Percentiles rank a stretch among this genome's conserved stretches.
These are phyloP conservation scores for Mrakia gelida DNA, from an alignment of 768 basidiomycete species.

Conservation along the genomic window DNA sequence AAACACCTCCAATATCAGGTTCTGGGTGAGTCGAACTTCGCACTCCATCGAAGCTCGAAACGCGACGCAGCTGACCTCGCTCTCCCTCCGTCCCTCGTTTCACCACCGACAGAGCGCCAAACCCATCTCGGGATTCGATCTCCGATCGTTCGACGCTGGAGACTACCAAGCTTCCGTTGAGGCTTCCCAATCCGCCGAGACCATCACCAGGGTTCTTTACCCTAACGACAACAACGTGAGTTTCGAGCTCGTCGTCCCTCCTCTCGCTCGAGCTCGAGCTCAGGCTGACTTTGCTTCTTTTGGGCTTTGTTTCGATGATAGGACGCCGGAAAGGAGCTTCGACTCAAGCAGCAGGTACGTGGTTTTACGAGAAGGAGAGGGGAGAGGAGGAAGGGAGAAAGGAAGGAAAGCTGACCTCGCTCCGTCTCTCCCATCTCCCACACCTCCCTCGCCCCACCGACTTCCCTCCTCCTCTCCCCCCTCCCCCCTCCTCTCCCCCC, in stretches of 20 bases:
- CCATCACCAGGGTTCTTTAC: constrained; percentile 91
- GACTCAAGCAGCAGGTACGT: constrained; percentile 65
- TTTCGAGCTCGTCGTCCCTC: background rate
- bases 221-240: constrained; percentile 75
- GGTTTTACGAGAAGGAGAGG: no score
- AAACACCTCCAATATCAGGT: constrained; percentile 79
- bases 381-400: no score
- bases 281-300: background rate
- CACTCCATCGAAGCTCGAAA: background rate
- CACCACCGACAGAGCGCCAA: constrained; percentile 47
- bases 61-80: no score
- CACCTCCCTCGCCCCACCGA: no score
- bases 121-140: constrained; percentile 51
- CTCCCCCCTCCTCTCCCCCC: no score
- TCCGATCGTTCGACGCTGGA: constrained; percentile 28
- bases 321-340: constrained; percentile 47
- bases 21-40: constrained; percentile 43
- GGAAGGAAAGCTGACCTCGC: background rate
- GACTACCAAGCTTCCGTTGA: constrained; percentile 54
- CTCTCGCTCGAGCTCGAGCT: background rate
- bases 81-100: background rate
- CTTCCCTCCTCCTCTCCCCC: no score
- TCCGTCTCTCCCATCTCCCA: background rate
- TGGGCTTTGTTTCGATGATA: constrained; percentile 37
- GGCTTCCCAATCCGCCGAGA: constrained; percentile 80